Percentiles rank a stretch among this genome's conserved stretches.
phyloP scores from a whole-genome alignment of 805 yeast genomes.

The Ogataea corticis region DNA sequence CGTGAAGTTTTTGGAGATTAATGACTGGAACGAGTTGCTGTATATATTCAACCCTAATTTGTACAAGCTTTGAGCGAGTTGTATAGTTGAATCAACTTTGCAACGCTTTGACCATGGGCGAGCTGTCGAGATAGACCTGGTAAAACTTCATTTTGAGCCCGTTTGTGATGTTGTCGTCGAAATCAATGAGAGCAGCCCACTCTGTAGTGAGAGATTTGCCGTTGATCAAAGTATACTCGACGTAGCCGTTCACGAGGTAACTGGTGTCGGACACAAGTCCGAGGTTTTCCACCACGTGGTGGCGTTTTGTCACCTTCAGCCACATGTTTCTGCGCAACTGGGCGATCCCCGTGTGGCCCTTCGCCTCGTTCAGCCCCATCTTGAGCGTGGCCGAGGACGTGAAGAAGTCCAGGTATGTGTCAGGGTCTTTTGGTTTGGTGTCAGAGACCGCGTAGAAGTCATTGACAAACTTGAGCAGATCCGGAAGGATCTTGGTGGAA shows the following conservation, averaged over 20 bases:
- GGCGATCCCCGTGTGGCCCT: constrained; percentile 6
- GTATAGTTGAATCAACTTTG: background rate
- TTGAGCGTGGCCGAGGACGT: constrained; percentile 9
- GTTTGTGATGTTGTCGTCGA: constrained; percentile 3
- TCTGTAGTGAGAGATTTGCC: constrained; percentile 14
- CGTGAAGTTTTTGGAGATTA: constrained; percentile 19
- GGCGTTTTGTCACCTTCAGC: constrained; percentile 17
- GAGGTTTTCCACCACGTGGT: constrained; percentile 16
- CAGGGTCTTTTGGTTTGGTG: constrained; percentile 10
- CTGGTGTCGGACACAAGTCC: constrained; percentile 9
- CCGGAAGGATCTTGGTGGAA: constrained; percentile 3
- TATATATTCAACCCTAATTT: constrained; percentile 13
- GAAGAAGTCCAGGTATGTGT: constrained; percentile 13
- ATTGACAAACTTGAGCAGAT: constrained; percentile 10
- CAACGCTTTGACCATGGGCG: constrained; percentile 13
- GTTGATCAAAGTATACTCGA: constrained; percentile 16
- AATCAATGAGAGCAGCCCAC: constrained; percentile 14
- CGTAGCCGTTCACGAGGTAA: constrained; percentile 16
- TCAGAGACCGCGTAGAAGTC: constrained; percentile 17
- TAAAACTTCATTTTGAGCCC: constrained; percentile 16
- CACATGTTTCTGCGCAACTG: constrained; percentile 18
- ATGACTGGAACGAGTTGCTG: constrained; percentile 22
- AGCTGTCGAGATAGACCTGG: constrained; percentile 18
- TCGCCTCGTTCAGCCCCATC: constrained; percentile 12
- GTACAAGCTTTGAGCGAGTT: constrained; percentile 7